Evolutionary conservation across 768 basidiomycete species (phyloP), one percentile per base, ranked within the genome.

Genomic region (Saitozyma podzolica): DNA sequence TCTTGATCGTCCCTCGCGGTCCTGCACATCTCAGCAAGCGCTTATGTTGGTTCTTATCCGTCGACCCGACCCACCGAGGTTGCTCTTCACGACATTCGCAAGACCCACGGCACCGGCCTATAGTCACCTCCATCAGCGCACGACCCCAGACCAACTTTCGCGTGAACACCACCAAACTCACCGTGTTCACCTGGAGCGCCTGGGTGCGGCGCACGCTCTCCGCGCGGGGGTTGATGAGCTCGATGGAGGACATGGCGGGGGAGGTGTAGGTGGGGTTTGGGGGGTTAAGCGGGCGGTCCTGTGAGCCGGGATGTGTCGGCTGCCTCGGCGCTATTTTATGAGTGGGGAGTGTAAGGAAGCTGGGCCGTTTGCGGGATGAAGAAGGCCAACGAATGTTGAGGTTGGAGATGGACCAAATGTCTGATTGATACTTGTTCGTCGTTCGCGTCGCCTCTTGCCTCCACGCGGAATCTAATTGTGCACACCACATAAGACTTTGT

Each of bases 1-100:
- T 98, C 84, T 99, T 99, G 70, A 97, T 85, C 0, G 96, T 98
- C 62, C 96, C 96, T 81, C 95, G 84, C 17, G 96, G 96, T 51
- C 95, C 94, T 95, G 66, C 55, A 29, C 47, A 50, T 40, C 2
- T 47, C 56, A 66, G 53, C 45, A 11, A 20, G 45, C 55, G 40
- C 48, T 53, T 57, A 41, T 29, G 29, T 2, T 29, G 29, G 29
- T 29, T 29, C 29, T 29, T 29, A 2, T 29, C 43, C n/a, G 40
- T 19, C 13, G n/a, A 29, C 16, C 50, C 29, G 51, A 61, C 78
- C 55, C 69, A 95, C 95, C 94, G 67, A 99, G 84, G 83, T 99
- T 98, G 76, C 90, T 87, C 84, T 92, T 95, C 70, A 99, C 96
- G 64, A 99, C 95, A 79, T 86, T 89, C 50, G 96, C 95, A 61